phyloP scores from a whole-genome alignment of 2,329 filamentous ascomycete species.

The Neofusicoccum kwambonambiense region DNA sequence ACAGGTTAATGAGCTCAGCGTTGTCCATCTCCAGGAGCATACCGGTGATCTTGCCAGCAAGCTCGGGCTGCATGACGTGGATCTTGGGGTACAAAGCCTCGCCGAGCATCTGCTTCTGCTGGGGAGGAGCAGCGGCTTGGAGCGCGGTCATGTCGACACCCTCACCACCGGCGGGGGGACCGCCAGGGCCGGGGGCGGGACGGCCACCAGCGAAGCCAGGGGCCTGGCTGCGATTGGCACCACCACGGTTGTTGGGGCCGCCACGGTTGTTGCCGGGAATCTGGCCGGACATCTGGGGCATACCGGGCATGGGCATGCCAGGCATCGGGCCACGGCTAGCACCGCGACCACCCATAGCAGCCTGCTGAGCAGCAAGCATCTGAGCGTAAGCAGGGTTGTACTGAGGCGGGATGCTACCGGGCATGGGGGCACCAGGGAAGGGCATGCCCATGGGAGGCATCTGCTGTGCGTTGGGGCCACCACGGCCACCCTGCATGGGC shows the following conservation, averaged over 20 bases:
- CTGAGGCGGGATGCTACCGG: conserved; percentile 69
- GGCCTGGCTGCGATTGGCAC: conserved; percentile 31
- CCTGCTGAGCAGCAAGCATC: conserved; percentile 65
- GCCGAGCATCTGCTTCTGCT: conserved; percentile 98
- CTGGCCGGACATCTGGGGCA: conserved; percentile 60
- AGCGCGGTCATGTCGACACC: conserved; percentile 54
- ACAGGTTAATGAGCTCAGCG: conserved; percentile 88
- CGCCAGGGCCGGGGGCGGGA: conserved; percentile 22
- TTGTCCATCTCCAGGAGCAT: conserved; percentile 99
- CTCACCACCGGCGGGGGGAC: conserved; percentile 23
- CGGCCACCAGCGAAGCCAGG: conserved; percentile 33
- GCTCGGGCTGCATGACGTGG: conserved; percentile 84
- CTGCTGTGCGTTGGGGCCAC: conserved; percentile 73
- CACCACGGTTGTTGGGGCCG: conserved; percentile 38
- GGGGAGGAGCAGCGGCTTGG: conserved; percentile 58
- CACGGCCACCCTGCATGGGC: conserved; percentile 81
- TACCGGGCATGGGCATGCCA: conserved; percentile 59
- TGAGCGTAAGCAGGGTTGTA: conserved; percentile 77
- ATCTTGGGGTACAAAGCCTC: conserved; percentile 99
- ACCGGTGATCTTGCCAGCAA: conserved; percentile 98
- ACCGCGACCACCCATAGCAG: conserved; percentile 53
- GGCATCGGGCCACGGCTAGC: conserved; percentile 67
- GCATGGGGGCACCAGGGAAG: conserved; percentile 58
- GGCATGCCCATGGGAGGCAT: conserved; percentile 84
- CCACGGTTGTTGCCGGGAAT: conserved; percentile 39